These are phyloP conservation scores for Carex arenaria DNA, from an alignment of 202 grass and related monocot species.

Conservation along the genomic window DNA sequence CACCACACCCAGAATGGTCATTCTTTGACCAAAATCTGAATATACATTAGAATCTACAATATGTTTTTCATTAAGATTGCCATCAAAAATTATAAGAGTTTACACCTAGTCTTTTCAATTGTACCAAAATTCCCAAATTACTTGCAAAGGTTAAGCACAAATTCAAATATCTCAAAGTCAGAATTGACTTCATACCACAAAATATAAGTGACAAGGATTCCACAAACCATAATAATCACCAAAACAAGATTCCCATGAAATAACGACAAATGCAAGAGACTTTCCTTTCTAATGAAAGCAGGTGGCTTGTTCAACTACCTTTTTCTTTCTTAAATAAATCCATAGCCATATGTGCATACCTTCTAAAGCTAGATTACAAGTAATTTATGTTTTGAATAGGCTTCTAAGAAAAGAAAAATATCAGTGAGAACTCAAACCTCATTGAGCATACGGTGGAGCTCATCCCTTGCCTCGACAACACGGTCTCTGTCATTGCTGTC, in stretches of 20 bases:
- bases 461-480: slow-evolving; percentile 98
- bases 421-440: slow-evolving; percentile 41
- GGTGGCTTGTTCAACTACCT: background rate
- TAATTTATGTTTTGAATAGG: background rate
- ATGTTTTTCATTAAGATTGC: background rate
- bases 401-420: background rate
- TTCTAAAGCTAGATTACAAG: background rate
- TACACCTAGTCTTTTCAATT: background rate
- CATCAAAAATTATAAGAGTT: background rate
- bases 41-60: background rate
- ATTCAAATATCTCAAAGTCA: background rate
- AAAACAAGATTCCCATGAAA: background rate
- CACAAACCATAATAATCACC: background rate
- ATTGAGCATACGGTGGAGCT: slow-evolving; percentile 95
- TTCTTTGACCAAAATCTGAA: background rate
- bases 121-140: too few species aligned
- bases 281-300: background rate
- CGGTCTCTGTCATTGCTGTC: slow-evolving; percentile 98
- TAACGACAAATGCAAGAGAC: background rate
- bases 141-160: background rate
- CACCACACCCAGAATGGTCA: background rate
- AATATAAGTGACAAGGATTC: background rate
- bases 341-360: background rate
- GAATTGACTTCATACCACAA: background rate
- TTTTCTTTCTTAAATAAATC: background rate